Base-by-base conservation (phyloP, 2,329 filamentous ascomycete species). In the Monosporascus sp. region DNA sequence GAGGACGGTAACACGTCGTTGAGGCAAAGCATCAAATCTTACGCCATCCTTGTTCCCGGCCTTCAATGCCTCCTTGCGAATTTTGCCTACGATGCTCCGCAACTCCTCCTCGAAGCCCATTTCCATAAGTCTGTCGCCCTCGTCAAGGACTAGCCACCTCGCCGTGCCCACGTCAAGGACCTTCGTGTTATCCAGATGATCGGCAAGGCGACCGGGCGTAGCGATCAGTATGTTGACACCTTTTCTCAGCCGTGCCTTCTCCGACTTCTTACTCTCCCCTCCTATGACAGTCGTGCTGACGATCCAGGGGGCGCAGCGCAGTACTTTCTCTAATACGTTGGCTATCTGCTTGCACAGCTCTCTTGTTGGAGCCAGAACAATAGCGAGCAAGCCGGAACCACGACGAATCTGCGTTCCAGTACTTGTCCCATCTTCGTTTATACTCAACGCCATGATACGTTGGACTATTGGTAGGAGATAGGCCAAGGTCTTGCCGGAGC, bases 111-210 rank as follows among this genome's bases (percentile, higher is more conserved):
- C 94, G 61, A 99, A 99, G 0, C 94, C 94, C 64, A 97, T 80
- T 66, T 99, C 94, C 93, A 99, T 97, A 67, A 99, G 76, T n/a
- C 94, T 83, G 77, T 99, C 94, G 31, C 94, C 94, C 71, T 99
- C 94, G 63, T 99, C 94, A 6, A 99, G 79, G 2, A 99, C 86
- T 24, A 99, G 74, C 94, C 94, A 99, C 54, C 93, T 81, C 5
- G 97, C 93, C 22, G 87, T 92, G 63, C 88, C 89, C 41, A 97
- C 84, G 58, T 94, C 89, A 50, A 99, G 76, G 0, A 86, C 90
- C 69, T 96, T 85, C 1, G 94, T 99, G 66, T 97, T 90, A 61
- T 95, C 87, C 47, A 99, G 74, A 70, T 99, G 94, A 74, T 99
- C 94, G 4, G 86, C 88, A 54, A 99, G 75, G 56, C 94, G 83